Conservation (phyloP, 2,329 filamentous ascomycete genomes). For the Alternaria sp. region DNA sequence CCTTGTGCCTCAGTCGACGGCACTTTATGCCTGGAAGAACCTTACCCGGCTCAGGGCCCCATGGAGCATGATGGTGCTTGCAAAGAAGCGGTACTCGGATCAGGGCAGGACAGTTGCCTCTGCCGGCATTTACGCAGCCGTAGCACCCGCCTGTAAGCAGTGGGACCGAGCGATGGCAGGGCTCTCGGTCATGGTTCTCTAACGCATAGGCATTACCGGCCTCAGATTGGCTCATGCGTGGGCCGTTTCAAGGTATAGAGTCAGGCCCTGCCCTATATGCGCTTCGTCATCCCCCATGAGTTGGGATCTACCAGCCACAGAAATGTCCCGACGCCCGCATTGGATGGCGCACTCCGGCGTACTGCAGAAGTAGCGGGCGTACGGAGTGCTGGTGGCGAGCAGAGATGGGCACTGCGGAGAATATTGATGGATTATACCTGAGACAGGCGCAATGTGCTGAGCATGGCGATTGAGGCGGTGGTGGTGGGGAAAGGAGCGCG, state of each 20-base stretch:
- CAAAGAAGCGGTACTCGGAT: slow-evolving; percentile 39
- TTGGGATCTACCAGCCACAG: slow-evolving; percentile 49
- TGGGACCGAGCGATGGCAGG: slow-evolving; percentile 36
- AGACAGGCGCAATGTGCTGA: slow-evolving; percentile 17
- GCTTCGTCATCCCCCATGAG: slow-evolving; percentile 45
- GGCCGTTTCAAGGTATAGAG: slow-evolving; percentile 52
- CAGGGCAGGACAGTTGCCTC: slow-evolving; percentile 43
- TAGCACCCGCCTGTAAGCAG: slow-evolving; percentile 48
- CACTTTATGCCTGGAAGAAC: slow-evolving; percentile 42
- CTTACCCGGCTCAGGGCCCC: slow-evolving; percentile 33
- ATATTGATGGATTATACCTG: slow-evolving; percentile 25
- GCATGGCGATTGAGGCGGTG: slow-evolving; percentile 6
- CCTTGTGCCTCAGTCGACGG: slow-evolving; percentile 30
- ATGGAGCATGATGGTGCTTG: slow-evolving; percentile 37
- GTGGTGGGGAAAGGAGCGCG: slow-evolving; percentile 19
- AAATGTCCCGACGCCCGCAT: slow-evolving; percentile 38
- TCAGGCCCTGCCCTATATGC: slow-evolving; percentile 48
- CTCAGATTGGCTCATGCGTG: slow-evolving; percentile 52
- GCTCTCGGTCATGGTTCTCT: slow-evolving; percentile 38
- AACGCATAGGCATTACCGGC: slow-evolving; percentile 50
- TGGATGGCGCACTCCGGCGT: slow-evolving; percentile 42
- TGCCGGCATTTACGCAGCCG: slow-evolving; percentile 46
- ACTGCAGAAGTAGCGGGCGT: slow-evolving; percentile 36
- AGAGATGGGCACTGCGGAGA: slow-evolving; percentile 24
- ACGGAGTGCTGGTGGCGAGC: slow-evolving; percentile 35